Conservation (phyloP, 176 grass and related monocot species). For the bread wheat (Triticum aestivum) region IWGSC_CS_RefSeq_v2.1 NC_057809.1:300338393-300338892, state of each 20-base stretch:
- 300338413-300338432: slow-evolving; percentile 3
- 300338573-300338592: not conserved
- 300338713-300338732: no score
- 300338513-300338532: not conserved
- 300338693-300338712: not conserved
- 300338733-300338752: no score
- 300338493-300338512: not conserved
- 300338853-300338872: no score
- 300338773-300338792: no score
- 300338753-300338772: no score
- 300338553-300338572: not conserved
- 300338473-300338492: no score
- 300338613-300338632: not conserved
- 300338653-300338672: not conserved
- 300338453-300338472: no score
- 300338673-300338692: not conserved
- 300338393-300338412: not conserved
- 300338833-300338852: no score
- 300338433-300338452: not conserved
- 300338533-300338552: not conserved
- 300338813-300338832: no score
- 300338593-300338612: not conserved
- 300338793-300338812: no score
- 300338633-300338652: not conserved
- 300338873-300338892: no score